phyloP scores from a whole-genome alignment of 1,284 basidiomycete genomes.

The Irpex sp. region DNA sequence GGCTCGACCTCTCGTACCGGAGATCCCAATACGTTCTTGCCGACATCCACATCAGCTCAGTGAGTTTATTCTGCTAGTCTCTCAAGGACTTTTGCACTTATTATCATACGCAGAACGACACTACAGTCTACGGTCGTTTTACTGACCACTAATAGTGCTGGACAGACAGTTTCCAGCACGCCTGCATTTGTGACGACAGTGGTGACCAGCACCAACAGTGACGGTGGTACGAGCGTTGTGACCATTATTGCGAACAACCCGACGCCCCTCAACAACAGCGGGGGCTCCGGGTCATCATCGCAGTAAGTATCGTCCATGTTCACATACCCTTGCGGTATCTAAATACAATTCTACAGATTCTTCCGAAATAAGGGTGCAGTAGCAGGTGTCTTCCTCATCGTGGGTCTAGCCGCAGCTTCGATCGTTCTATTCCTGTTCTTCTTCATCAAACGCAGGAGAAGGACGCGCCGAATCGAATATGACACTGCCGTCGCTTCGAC shows the following conservation, averaged over 20 bases:
- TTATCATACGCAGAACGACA: conserved; percentile 42
- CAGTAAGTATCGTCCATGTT: conserved; percentile 37
- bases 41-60: neutral
- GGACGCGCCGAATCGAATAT: conserved; percentile 55
- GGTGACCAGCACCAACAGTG: conserved; percentile 47
- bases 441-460: conserved; percentile 60
- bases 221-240: conserved; percentile 51
- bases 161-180: conserved; percentile 45
- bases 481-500: conserved; percentile 64
- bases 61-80: neutral
- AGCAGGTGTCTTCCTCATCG: conserved; percentile 72
- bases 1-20: neutral
- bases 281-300: conserved; percentile 30
- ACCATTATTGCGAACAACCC: conserved; percentile 64
- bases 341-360: conserved; percentile 43
- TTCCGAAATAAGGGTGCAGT: conserved; percentile 75
- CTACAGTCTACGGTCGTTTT: conserved; percentile 49
- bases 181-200: conserved; percentile 56
- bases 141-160: conserved; percentile 55
- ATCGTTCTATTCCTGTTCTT: conserved; percentile 71
- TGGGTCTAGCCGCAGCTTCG: conserved; percentile 67
- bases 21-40: neutral
- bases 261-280: conserved; percentile 51
- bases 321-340: conserved; percentile 9
- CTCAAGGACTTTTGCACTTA: neutral